Conservation (phyloP, 1,139 yeast genomes). For the Geotrichum macrosporum region DNA sequence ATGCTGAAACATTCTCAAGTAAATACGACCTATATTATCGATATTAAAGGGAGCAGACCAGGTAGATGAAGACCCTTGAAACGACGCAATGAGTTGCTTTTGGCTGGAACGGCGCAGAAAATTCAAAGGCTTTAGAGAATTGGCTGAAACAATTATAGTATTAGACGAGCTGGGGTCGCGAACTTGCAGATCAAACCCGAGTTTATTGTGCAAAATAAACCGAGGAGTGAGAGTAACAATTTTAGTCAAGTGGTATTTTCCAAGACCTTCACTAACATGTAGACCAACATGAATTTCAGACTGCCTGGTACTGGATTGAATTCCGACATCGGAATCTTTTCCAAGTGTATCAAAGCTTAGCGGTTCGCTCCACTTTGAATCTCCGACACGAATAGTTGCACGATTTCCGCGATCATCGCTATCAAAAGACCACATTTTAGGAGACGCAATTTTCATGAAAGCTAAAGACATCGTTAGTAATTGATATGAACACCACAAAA, state of each 20-base stretch:
- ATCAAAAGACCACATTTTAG: slow-evolving; percentile 83
- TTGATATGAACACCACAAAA: too few species aligned
- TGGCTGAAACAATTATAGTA: slow-evolving; percentile 43
- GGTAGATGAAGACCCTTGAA: slow-evolving; percentile 47
- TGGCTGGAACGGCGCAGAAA: slow-evolving; percentile 46
- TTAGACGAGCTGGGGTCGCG: slow-evolving; percentile 54
- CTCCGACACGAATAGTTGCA: slow-evolving; percentile 64
- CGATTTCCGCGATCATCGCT: slow-evolving; percentile 59
- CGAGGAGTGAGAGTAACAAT: slow-evolving; percentile 80
- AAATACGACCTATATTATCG: slow-evolving; percentile 77
- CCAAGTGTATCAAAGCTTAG: slow-evolving; percentile 90
- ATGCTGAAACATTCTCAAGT: slow-evolving; percentile 61
- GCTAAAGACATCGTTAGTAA: slow-evolving; percentile 14
- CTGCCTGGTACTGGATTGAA: slow-evolving; percentile 55
- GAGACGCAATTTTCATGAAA: slow-evolving; percentile 43
- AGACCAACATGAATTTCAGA: slow-evolving; percentile 64
- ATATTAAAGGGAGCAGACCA: slow-evolving; percentile 91
- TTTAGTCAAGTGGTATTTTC: slow-evolving; percentile 71
- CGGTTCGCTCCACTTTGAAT: slow-evolving; percentile 71
- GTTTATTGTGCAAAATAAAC: slow-evolving; percentile 63
- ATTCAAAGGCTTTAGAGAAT: slow-evolving; percentile 59
- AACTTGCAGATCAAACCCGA: slow-evolving; percentile 53
- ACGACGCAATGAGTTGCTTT: slow-evolving; percentile 57
- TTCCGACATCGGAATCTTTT: slow-evolving; percentile 61
- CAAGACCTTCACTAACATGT: slow-evolving; percentile 77